Base-by-base conservation (phyloP, 2,329 filamentous ascomycete species). In the Diplocarpon rosae region DNA sequence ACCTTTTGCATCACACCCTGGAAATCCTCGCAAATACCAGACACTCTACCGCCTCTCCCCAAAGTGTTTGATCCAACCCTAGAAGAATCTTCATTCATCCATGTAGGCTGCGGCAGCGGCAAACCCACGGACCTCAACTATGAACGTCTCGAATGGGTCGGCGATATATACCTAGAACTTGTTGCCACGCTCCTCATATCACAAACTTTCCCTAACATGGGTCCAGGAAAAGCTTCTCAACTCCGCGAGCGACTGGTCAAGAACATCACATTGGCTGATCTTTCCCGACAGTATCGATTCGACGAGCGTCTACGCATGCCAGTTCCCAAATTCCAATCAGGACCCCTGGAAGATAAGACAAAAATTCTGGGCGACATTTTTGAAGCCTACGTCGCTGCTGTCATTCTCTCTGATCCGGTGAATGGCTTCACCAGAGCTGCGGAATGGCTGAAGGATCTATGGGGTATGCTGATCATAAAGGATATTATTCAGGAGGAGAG, bases 291-390 rank as follows among this genome's bases (percentile, higher is more conserved):
- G 2, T 96, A 95, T 60, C 76, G 74, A 0, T 75, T 95, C 52
- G 74, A 85, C 39, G 69, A 75, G 54, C 74, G 72, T 28, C 73
- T 84, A 7, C 53, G 50, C 11, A 52, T 13, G 32, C 32, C 13
- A 48, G 20, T 24, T 7, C 20, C 20, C 20, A 24, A 24, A 24
- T 24, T 24, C 36, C n/a, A 33, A 34, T 39, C 9, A 40, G 11
- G 28, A 27, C 29, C 63, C 58, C 37, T 15, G 59, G 80, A 73
- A 60, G 73, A 72, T 34, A 70, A 75, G 48, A 73, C 68, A 12
- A 95, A 95, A 63, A 78, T 87, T 9, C 71, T 84, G 45, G 89
- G 82, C 8, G 90, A 96, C 59, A 73, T 95, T 14, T 93, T 95
- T 56, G 90, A 96, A 62, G 84, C 90, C 0, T 95, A 93, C 55